These are phyloP conservation scores for Talaromyces rugulosus DNA, from an alignment of 2,329 filamentous ascomycete species.

Conservation along the genomic window DNA sequence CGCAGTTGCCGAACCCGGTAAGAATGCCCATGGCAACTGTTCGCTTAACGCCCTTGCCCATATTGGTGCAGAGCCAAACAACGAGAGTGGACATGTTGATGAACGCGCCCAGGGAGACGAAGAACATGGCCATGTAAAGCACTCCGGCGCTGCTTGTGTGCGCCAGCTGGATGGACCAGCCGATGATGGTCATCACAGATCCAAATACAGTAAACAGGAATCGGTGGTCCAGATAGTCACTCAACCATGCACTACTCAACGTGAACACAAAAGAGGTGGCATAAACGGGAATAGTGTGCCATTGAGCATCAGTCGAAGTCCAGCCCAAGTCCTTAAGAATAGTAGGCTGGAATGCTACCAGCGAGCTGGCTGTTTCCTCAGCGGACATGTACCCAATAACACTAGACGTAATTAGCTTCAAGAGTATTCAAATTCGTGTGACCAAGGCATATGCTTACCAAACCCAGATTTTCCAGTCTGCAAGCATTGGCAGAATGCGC, in stretches of 20 bases:
- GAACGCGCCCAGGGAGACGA: constrained; percentile 22
- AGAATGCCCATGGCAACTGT: constrained; percentile 40
- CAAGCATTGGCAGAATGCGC: constrained; percentile 12
- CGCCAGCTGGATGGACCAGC: constrained; percentile 22
- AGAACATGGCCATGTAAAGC: constrained; percentile 24
- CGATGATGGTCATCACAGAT: constrained; percentile 21
- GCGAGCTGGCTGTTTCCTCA: constrained; percentile 22
- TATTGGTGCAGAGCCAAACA: constrained; percentile 37
- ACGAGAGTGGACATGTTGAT: constrained; percentile 31
- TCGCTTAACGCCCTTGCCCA: constrained; percentile 38
- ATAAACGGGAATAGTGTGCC: constrained; percentile 31
- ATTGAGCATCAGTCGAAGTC: constrained; percentile 26
- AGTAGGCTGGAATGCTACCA: constrained; percentile 28
- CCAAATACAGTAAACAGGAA: constrained; percentile 26
- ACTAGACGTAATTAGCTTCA: constrained; percentile 9
- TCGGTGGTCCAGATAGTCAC: constrained; percentile 18
- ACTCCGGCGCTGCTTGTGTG: constrained; percentile 12
- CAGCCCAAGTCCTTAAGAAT: constrained; percentile 30
- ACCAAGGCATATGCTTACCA: constrained; percentile 13
- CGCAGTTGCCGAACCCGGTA: constrained; percentile 43
- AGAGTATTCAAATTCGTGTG: neutral
- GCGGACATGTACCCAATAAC: constrained; percentile 23
- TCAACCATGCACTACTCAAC: constrained; percentile 19
- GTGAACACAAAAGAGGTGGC: constrained; percentile 24
- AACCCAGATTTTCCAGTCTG: constrained; percentile 23